These are phyloP conservation scores for Phytophthora kernoviae DNA, from an alignment of 352 stramenopile genomes.

Conservation along the genomic window DNA sequence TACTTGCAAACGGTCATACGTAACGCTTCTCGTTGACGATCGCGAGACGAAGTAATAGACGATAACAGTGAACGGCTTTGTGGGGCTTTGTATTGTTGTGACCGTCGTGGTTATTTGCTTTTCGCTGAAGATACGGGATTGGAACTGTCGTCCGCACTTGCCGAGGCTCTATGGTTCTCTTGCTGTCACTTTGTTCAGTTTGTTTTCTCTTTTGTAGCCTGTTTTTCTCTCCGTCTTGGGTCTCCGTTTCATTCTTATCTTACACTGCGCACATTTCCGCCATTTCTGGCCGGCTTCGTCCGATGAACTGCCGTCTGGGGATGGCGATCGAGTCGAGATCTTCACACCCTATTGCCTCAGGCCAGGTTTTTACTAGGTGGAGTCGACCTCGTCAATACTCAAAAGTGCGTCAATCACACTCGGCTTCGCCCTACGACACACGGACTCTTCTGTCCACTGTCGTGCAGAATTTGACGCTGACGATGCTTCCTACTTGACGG, in stretches of 20 bases:
- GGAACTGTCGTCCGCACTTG: not conserved
- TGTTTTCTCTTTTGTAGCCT: not conserved
- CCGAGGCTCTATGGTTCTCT: not conserved
- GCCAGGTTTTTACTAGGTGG: conserved; percentile 12
- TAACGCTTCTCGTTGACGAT: too few relatives aligned
- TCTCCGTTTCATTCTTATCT: not conserved
- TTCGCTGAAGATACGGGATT: not conserved
- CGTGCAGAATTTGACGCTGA: too few relatives aligned
- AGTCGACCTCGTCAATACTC: conserved; percentile 48
- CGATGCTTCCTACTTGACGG: too few relatives aligned
- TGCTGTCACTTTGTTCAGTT: conserved; percentile 1
- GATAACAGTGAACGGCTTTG: conserved; percentile 6
- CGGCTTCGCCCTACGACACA: conserved; percentile 5
- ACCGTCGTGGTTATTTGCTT: not conserved
- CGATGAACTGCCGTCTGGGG: conserved; percentile 12
- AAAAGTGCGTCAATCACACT: conserved; percentile 49
- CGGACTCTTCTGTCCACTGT: too few relatives aligned
- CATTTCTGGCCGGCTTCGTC: conserved; percentile 1
- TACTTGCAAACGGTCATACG: too few relatives aligned
- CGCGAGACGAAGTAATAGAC: too few relatives aligned
- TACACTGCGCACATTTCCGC: conserved; percentile 3
- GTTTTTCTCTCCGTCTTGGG: conserved; percentile 2
- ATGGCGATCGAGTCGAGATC: conserved; percentile 43
- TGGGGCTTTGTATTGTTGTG: conserved; percentile 17
- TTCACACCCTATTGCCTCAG: conserved; percentile 11